Base-by-base conservation (phyloP, 345 rosid species). In the Draba incana region DNA sequence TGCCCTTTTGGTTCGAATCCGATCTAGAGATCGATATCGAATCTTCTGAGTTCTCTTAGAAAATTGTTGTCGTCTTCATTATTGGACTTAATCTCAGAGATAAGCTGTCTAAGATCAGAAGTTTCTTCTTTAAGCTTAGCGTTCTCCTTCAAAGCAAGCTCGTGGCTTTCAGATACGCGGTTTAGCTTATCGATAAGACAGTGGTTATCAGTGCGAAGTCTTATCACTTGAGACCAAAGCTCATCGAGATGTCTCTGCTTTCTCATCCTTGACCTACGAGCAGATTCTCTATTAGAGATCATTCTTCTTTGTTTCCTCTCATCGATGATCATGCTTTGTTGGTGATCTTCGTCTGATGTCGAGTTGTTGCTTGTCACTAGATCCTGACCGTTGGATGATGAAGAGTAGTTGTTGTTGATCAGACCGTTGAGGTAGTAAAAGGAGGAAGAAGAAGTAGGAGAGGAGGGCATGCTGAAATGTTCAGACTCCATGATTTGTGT, bases 221-320 rank as follows among this genome's bases (percentile, higher is more conserved):
- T 81, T 57, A 84, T 57, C 12, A 89, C 95, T 66, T 89, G 97
- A 46, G 97, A 81, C 90, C 90, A 87, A 27, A 93, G 88, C 75
- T 93, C 99, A 77, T 93, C 97, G 27, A 93, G 87, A 83, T 93
- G 97, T 79, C 78, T 88, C 78, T 90, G 99, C 58, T 93, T 93
- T 75, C 99, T 77, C 97, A 90, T 90, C 84, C 99, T 70, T 10
- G 99, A 93, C 81, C 99, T 79, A 1, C 99, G 83, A 14, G 99
- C 99, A 4, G 99, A 93, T 74, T 93, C 98, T 71, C 99, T 79
- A 68, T 93, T 93, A 5, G 99, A 93, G 49, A 93, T 85, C 99
- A 90, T 93, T 74, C 97, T 83, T 55, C 97, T 77, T 74, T 84
- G 88, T 81, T 83, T 91, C 92, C 99, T 86, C 73, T 94, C 97